A percentile compares a stretch with the other conserved stretches of the same genome.
Conservation (phyloP, 2,329 filamentous ascomycete species). For the Biscogniauxia mediterranea region DNA sequence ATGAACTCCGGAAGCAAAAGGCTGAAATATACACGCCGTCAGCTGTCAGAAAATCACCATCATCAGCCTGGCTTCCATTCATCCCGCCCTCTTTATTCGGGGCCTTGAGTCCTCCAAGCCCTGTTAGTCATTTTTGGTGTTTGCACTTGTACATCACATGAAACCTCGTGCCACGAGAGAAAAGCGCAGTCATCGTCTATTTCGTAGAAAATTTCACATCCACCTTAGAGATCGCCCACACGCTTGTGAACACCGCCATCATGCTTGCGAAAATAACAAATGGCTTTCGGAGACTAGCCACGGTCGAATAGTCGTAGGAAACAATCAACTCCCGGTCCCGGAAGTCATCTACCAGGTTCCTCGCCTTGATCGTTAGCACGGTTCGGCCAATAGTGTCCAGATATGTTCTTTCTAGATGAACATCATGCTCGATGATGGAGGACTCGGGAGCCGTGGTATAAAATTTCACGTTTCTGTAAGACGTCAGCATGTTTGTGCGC, state of each 20-base stretch:
- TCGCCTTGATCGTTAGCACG: constrained; percentile 72
- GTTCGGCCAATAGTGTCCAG: constrained; percentile 92
- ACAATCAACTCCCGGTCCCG: constrained; percentile 81
- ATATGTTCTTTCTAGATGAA: constrained; percentile 78
- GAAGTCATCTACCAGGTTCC: constrained; percentile 88
- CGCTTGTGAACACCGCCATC: constrained; percentile 69
- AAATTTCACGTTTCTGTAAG: constrained; percentile 73
- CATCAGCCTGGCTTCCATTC: neutral
- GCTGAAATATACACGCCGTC: neutral
- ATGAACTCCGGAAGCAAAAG: neutral
- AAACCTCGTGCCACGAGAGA: neutral
- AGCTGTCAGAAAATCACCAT: neutral
- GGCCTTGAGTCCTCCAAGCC: neutral
- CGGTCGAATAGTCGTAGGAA: constrained; percentile 79
- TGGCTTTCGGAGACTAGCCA: constrained; percentile 80
- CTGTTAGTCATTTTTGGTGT: neutral
- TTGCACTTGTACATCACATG: neutral
- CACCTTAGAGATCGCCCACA: constrained; percentile 74
- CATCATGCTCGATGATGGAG: constrained; percentile 55
- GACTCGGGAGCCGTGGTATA: constrained; percentile 67
- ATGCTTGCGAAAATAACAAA: constrained; percentile 74
- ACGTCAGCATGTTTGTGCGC: constrained; percentile 43
- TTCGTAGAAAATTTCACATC: constrained; percentile 72
- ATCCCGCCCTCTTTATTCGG: neutral
- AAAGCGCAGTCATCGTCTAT: constrained; percentile 21